Base-by-base conservation (phyloP, 176 grass and related monocot species). In the Oryza glumipatula region DNA sequence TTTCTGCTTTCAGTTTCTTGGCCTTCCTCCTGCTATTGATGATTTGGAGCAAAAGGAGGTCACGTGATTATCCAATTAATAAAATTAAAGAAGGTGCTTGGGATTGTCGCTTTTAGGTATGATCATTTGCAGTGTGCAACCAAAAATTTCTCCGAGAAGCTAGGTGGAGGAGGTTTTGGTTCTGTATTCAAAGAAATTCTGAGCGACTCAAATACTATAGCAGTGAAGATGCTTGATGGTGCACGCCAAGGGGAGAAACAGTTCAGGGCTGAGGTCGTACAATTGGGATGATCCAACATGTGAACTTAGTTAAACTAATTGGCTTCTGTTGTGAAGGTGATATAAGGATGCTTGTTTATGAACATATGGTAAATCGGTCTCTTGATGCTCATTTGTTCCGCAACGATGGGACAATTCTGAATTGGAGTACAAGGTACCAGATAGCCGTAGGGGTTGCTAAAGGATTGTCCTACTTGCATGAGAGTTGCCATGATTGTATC, bases 391-490 rank as follows among this genome's bases (percentile, higher is more conserved):
- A 39, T 61, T 7, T 77, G 9, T 77, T 77, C 12, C 0, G 7
- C 30, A 43, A 11, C 28, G 71, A 43, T 17, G 15, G 49, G 6
- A 54, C 49, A 54, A 54, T 54, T 54, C 49, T 54, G 4, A 48
- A 23, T 23, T 94, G 89, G 92, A 77, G 74, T 11, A 81, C 5
- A 11, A 86, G 92, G 33, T 87, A 89, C 26, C 16, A 77, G 22
- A 87, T 94, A 41, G 78, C 65, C 3, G 21, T 89, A n/a, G 89
- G 87, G 72, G 69, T 78, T 68, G 89, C 84, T 3, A 94, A 86
- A 89, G 89, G 92, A 76, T 45, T 92, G 36, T 85, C 77, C 39
- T 94, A 92, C 68, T 36, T 92, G 68, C 86, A 94, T 67, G 80
- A 89, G 48, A 80, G 91, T 74, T 95, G 93, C 43, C 63, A 24